These are phyloP conservation scores for Pistacia integerrima DNA, from an alignment of 345 rosid species.

Conservation along the genomic window DNA sequence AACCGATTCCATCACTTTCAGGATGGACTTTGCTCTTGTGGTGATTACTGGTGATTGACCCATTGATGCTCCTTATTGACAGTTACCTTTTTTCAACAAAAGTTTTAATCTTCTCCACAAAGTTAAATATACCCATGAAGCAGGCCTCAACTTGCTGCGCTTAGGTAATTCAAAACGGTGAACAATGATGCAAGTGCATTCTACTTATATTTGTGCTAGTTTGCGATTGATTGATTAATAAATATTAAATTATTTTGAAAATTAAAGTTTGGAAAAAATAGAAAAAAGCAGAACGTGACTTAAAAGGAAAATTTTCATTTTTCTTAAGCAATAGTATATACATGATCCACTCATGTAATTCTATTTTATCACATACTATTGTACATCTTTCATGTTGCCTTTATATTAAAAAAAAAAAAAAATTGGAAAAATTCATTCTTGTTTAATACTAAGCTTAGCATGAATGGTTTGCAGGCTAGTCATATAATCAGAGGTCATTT, in stretches of 20 bases:
- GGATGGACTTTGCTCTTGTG: slow-evolving; percentile 71
- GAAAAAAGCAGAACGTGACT: not conserved
- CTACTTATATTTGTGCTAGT: not conserved
- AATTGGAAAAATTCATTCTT: not conserved
- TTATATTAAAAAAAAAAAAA: no score
- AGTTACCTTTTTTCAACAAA: not conserved
- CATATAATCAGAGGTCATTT: not conserved
- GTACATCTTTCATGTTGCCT: not conserved
- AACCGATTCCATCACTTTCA: slow-evolving; percentile 83
- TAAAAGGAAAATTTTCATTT: not conserved
- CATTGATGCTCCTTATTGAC: slow-evolving; percentile 26
- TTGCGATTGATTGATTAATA: not conserved
- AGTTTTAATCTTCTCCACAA: not conserved
- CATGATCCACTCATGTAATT: not conserved
- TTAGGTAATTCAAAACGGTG: not conserved
- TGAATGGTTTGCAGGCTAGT: not conserved
- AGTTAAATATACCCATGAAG: not conserved
- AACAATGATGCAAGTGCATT: not conserved
- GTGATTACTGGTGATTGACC: slow-evolving; percentile 79
- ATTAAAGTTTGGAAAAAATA: not conserved
- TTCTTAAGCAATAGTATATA: not conserved
- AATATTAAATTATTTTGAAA: not conserved
- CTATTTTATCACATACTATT: not conserved
- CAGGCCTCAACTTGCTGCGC: slow-evolving; percentile 1
- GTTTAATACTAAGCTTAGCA: not conserved